Evolutionary conservation across 2,329 filamentous ascomycete genomes (phyloP), one percentile per base, ranked within the genome.

Genomic region (Fusarium buxicola): DNA sequence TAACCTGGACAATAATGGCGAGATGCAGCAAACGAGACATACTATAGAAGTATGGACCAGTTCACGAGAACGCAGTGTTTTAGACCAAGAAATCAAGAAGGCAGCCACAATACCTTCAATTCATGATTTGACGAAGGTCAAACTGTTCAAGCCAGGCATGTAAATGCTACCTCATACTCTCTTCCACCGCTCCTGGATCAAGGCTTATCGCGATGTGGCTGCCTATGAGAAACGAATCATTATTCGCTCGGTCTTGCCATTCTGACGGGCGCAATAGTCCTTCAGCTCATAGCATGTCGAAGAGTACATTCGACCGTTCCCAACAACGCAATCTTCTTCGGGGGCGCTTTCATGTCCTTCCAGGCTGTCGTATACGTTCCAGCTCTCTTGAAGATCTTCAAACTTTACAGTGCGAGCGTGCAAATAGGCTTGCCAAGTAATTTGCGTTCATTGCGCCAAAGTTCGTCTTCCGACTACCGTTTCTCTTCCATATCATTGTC

Each of bases 221-320:
- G 91, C 89, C 0, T 95, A 95, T 71, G 90, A 89, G 1, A 91
- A 94, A 66, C 86, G 92, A 7, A 82, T 94, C 45, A 88, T 84
- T 35, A 95, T 94, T 94, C 94, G 75, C 58, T 63, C 13, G 85
- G 86, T 1, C 81, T 94, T 16, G 91, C 91, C 2, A 85, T 94
- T 66, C 88, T 94, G 84, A 92, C 93, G 88, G 92, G 92, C 11
- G 95, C 92, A 1, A 89, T 95, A 13, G 95, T 90, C 87, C 79
- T 94, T 10, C 86, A n/a, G 91, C 8, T 80, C 95, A 4, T 77
- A 82, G 8, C 82, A 87, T 0, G 78, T 82, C 0, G 91, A 95
- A 73, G 79, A 82, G 55, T 89, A 89, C 61, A 94, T 95, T 68
- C 88, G 91, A 69, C 86, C 91, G 0, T 90, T 91, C 69, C n/a